Conservation (phyloP, 2,329 filamentous ascomycete genomes). For the Penicillium expansum region DNA sequence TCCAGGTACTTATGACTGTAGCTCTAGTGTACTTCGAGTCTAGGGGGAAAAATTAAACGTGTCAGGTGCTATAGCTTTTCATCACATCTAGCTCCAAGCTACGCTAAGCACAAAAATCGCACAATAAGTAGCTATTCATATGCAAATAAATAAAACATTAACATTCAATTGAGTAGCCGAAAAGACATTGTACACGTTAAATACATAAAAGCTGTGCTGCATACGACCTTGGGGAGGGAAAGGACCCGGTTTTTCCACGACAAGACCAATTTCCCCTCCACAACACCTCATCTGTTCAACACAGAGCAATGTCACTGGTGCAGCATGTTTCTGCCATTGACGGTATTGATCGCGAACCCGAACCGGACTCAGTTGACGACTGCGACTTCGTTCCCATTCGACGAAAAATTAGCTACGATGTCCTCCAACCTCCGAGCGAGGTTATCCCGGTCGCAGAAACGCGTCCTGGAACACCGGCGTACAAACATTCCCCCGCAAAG, state of each 20-base stretch:
- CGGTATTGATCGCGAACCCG: constrained; percentile 46
- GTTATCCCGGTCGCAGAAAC: constrained; percentile 39
- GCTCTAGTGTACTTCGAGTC: background rate
- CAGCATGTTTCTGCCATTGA: constrained; percentile 52
- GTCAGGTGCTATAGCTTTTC: background rate
- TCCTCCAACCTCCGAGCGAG: constrained; percentile 38
- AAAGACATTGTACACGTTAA: background rate
- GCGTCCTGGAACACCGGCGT: constrained; percentile 46
- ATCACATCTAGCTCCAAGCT: background rate
- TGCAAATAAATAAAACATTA: background rate
- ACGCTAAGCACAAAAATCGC: background rate
- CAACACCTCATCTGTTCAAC: constrained; percentile 5
- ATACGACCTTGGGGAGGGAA: no score
- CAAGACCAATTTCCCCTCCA: background rate
- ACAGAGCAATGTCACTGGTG: constrained; percentile 47
- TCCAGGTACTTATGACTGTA: no score
- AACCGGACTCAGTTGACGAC: constrained; percentile 15
- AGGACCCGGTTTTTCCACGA: background rate
- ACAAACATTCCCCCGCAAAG: constrained; percentile 46
- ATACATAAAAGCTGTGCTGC: background rate
- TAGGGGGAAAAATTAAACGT: background rate
- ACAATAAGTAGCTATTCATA: background rate
- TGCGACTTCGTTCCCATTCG: constrained; percentile 20
- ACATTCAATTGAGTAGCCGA: background rate
- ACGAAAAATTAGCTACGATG: constrained; percentile 41